A percentile compares a stretch with the other conserved stretches of the same genome.
phyloP scores from a whole-genome alignment of 208 protist species.

The Crithidia mellificae region DNA sequence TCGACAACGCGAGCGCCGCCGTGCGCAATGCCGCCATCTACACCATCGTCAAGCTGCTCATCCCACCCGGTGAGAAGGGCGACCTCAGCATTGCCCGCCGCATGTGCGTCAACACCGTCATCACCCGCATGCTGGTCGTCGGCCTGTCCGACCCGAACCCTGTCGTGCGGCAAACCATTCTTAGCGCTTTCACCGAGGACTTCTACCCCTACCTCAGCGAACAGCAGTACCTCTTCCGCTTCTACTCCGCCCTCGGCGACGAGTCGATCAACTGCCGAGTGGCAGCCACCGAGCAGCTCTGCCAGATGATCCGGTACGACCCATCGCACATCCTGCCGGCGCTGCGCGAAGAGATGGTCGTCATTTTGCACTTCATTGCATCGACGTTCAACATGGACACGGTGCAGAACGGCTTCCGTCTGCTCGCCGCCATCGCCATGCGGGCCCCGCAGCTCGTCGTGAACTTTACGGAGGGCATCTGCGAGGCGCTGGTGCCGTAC shows the following conservation, averaged over 20 bases:
- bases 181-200: constrained; percentile 72
- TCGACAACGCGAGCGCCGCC: constrained; percentile 65
- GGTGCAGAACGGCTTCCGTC: constrained; percentile 63
- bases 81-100: constrained; percentile 78
- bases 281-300: constrained; percentile 75
- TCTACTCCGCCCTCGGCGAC: constrained; percentile 82
- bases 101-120: constrained; percentile 85
- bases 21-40: constrained; percentile 82
- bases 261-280: constrained; percentile 81
- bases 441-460: constrained; percentile 82
- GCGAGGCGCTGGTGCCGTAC: constrained; percentile 54
- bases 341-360: constrained; percentile 74
- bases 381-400: constrained; percentile 55
- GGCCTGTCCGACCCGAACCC: constrained; percentile 76
- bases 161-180: constrained; percentile 63
- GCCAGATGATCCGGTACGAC: constrained; percentile 80
- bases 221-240: constrained; percentile 72
- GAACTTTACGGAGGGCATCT: constrained; percentile 72
- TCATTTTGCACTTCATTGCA: constrained; percentile 59
- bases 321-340: constrained; percentile 84
- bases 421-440: constrained; percentile 66
- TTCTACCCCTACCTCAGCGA: constrained; percentile 89
- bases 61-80: constrained; percentile 63
- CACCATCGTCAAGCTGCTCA: constrained; percentile 84
- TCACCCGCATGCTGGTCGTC: constrained; percentile 81